Base-by-base conservation (phyloP, 306 rosid genomes). In the Senna siamea region DNA sequence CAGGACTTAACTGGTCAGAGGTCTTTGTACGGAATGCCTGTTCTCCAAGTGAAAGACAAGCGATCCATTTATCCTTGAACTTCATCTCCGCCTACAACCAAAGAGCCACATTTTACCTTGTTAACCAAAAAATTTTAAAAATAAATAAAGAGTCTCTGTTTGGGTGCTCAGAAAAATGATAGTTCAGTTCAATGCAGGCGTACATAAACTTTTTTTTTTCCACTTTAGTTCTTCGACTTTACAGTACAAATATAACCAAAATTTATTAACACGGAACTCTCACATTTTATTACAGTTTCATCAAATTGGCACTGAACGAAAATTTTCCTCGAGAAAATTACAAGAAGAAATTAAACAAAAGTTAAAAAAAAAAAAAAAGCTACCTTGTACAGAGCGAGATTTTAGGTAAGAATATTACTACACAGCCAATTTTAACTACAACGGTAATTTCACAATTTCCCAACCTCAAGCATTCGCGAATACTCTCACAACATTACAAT, bases 51-150 rank as follows among this genome's bases (percentile, higher is more conserved):
- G 98, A 87, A 52, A 94, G 76, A 43, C 97, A 91, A 10, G 97
- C 97, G 23, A 94, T 86, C 98, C 98, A 94, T 82, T 84, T 92
- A 61, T 94, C 98, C 85, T 89, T 88, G 82, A 94, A 94, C 81
- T 83, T 67, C 98, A 94, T 89, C 82, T 85, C 96, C 80, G 97
- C 98, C 98, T 93, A 17, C 79, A 61, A 30, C 17, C 52, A 23
- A 9, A n/a, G n/a, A n/a, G n/a, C n/a, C n/a, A n/a, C n/a, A n/a
- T n/a, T n/a, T n/a, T n/a, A n/a, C n/a, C n/a, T n/a, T n/a, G n/a
- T 26, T 26, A 26, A 26, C 30, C 30, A 26, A 26, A n/a, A n/a
- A n/a, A n/a, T n/a, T n/a, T n/a, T n/a, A n/a, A n/a, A 26, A 26
- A 26, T 26, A 26, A 26, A 26, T 26, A 1, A 15, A 48, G 5